Evolutionary conservation across 805 yeast genomes (phyloP).

Genomic region (Jamesozyma rosinii): DNA sequence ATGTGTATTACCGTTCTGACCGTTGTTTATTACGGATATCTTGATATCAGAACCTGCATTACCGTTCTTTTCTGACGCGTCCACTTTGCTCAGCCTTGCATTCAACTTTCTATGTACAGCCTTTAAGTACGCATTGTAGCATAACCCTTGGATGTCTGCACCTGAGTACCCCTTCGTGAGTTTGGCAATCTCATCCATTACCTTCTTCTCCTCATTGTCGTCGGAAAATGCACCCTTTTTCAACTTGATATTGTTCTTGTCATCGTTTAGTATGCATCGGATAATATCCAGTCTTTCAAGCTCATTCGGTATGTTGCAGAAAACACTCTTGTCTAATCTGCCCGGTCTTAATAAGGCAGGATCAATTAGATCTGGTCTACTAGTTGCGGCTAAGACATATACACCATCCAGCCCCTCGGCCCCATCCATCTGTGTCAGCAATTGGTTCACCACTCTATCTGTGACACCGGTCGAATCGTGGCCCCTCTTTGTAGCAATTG

Average conservation of each 20-base stretch:
- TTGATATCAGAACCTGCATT: not conserved
- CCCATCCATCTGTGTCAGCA: slow-evolving; percentile 98
- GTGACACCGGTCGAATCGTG: slow-evolving; percentile 97
- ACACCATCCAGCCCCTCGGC: slow-evolving; percentile 97
- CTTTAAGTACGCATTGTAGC: slow-evolving; percentile 82
- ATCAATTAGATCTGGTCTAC: slow-evolving; percentile 91
- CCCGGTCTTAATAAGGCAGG: slow-evolving; percentile 94
- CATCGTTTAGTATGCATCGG: slow-evolving; percentile 7
- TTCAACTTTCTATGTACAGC: slow-evolving; percentile 69
- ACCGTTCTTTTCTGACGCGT: not conserved
- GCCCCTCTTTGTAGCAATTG: slow-evolving; percentile 96
- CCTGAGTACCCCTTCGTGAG: slow-evolving; percentile 76
- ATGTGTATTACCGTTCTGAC: not conserved
- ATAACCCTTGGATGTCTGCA: slow-evolving; percentile 88
- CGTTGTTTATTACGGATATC: not conserved
- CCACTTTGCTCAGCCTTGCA: slow-evolving; percentile 30
- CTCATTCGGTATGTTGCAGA: slow-evolving; percentile 76
- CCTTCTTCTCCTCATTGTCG: slow-evolving; percentile 39
- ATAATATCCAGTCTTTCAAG: slow-evolving; percentile 71
- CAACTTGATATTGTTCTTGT: slow-evolving; percentile 35
- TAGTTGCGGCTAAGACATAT: slow-evolving; percentile 90
- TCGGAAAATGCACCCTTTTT: slow-evolving; percentile 31
- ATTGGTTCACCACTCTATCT: slow-evolving; percentile 92
- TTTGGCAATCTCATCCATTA: slow-evolving; percentile 43
- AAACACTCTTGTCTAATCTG: slow-evolving; percentile 81